Base-by-base conservation (phyloP, 2,329 filamentous ascomycete genomes). In the Cryphonectria parasitica region DNA sequence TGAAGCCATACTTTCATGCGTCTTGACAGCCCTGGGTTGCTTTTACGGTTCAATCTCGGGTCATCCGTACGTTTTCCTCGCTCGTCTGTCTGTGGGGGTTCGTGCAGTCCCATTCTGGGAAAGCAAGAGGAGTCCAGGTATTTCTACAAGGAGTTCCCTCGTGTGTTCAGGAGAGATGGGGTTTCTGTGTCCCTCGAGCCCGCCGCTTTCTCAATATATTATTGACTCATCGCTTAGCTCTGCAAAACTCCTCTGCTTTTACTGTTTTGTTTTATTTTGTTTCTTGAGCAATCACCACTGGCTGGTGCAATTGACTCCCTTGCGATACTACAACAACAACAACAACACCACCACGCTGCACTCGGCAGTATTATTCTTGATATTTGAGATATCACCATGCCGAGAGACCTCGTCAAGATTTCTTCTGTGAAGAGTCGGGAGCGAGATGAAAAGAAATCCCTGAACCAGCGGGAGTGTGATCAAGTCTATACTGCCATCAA, bases 401-500 rank as follows among this genome's bases (percentile, higher is more conserved):
- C 61, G 15, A 69, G 25, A 49, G 45, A 64, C 25, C 43, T 62
- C 41, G 41, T 39, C 56, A 68, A 60, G 41, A 71, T 39, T n/a
- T 60, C 43, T 43, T 31, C 64, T 66, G 63, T 31, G 31, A 64
- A 28, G 58, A 66, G 65, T 63, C 65, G 36, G 52, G 67, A 64
- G 2, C 61, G 61, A 19, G 61, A 22, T 13, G 28, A 54, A 36
- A 67, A 25, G 62, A 71, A 15, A 45, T 19, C 41, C 22, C 64
- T 65, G 28, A 68, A 45, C n/a, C 71, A 72, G n/a, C 56, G 41
- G 17, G 71, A 72, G 69, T 72, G 71, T 43, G 71, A 72, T 4
- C 68, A 72, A 17, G 71, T 72, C 28, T 71, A 71, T 31, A 43
- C 60, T n/a, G 65, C 65, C 58, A 72, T 72, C 31, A 72, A 72